phyloP scores from a whole-genome alignment of 805 yeast species.

The Ogataea neopini region DNA sequence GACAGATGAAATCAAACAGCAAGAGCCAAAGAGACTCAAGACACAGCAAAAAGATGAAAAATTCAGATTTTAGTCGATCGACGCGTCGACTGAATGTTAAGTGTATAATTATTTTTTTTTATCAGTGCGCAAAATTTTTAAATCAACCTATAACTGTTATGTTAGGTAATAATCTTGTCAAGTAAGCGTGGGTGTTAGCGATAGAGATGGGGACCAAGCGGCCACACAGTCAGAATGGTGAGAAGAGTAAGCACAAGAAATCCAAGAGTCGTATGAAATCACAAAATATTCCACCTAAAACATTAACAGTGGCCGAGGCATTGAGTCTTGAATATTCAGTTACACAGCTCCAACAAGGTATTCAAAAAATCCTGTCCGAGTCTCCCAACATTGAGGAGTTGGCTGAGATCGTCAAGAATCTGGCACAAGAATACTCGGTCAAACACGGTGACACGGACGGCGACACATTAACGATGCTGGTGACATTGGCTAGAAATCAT shows the following conservation, averaged over 20 bases:
- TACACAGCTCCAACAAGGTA: slow-evolving; percentile 50
- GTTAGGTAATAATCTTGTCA: too few relatives aligned
- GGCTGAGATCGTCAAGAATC: slow-evolving; percentile 31
- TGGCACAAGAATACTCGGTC: slow-evolving; percentile 6
- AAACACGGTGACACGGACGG: slow-evolving; percentile 25
- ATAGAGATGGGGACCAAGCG: slow-evolving; percentile 5
- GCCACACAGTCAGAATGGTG: neutral
- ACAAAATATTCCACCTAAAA: too few relatives aligned
- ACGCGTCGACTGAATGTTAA: too few relatives aligned
- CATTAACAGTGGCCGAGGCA: slow-evolving; percentile 26
- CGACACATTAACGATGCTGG: slow-evolving; percentile 41
- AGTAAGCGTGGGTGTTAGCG: too few relatives aligned
- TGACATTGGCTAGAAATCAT: slow-evolving; percentile 52
- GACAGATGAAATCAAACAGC: slow-evolving; percentile 4
- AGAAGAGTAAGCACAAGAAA: neutral
- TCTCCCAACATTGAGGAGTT: slow-evolving; percentile 55
- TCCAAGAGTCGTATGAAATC: too few relatives aligned
- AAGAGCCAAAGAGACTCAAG: slow-evolving; percentile 3
- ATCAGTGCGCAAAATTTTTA: too few relatives aligned
- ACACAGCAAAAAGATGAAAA: slow-evolving; percentile 8
- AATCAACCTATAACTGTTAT: too few relatives aligned
- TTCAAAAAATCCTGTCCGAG: slow-evolving; percentile 50
- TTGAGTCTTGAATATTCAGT: slow-evolving; percentile 52
- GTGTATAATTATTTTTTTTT: too few relatives aligned
- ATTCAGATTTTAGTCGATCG: slow-evolving; percentile 5